phyloP scores from a whole-genome alignment of 805 yeast genomes.

The Diddensiella transvaalensis region DNA sequence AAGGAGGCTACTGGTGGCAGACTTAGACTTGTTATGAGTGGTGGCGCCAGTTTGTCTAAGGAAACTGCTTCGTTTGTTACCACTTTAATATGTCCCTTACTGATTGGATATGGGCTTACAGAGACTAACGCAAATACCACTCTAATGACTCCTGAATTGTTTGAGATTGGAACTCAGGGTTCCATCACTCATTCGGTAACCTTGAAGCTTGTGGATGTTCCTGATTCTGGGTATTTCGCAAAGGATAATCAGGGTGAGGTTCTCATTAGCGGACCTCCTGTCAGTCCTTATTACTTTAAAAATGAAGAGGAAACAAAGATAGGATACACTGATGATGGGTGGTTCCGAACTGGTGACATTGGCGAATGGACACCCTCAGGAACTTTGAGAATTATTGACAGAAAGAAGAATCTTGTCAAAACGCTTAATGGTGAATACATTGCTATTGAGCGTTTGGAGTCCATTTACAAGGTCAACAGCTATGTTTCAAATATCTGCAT shows the following conservation, averaged over 20 bases:
- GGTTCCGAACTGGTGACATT: slow-evolving; percentile 97
- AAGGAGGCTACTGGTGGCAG: slow-evolving; percentile 95
- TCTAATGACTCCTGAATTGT: slow-evolving; percentile 58
- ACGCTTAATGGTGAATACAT: slow-evolving; percentile 96
- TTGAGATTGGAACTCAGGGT: slow-evolving; percentile 78
- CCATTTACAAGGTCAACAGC: slow-evolving; percentile 80
- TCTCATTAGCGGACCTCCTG: slow-evolving; percentile 69
- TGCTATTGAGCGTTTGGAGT: slow-evolving; percentile 92
- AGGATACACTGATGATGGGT: slow-evolving; percentile 77
- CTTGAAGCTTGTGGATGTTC: slow-evolving; percentile 83
- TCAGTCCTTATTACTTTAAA: slow-evolving; percentile 73
- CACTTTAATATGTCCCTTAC: slow-evolving; percentile 75
- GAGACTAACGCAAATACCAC: slow-evolving; percentile 91
- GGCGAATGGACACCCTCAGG: slow-evolving; percentile 89
- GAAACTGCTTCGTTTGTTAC: slow-evolving; percentile 81
- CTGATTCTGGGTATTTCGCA: slow-evolving; percentile 87
- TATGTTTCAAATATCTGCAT: slow-evolving; percentile 81
- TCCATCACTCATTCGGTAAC: slow-evolving; percentile 78
- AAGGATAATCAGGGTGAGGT: slow-evolving; percentile 92
- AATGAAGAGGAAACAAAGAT: slow-evolving; percentile 76
- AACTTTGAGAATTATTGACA: slow-evolving; percentile 78
- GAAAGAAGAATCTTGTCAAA: slow-evolving; percentile 93
- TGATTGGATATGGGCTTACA: slow-evolving; percentile 94
- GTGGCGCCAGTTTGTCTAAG: slow-evolving; percentile 84
- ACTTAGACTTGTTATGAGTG: slow-evolving; percentile 69